Evolutionary conservation across 129 eudicot genomes (phyloP).

Genomic region (Erigeron canadensis): DNA sequence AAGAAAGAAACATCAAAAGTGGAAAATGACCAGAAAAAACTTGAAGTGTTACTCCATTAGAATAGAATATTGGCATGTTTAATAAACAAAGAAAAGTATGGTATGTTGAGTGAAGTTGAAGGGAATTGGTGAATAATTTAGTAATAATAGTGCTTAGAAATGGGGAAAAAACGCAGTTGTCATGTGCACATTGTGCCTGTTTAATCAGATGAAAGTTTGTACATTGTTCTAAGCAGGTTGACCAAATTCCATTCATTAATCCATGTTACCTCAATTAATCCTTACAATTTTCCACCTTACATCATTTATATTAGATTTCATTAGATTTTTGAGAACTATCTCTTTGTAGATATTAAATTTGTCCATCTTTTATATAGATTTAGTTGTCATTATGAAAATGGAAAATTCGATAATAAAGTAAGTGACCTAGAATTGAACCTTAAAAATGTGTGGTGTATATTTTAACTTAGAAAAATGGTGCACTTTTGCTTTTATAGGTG

Average conservation of each 20-base stretch:
- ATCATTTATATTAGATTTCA: conserved; percentile 25
- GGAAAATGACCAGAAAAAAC: conserved; percentile 10
- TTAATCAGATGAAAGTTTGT: conserved; percentile 33
- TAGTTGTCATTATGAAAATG: not conserved
- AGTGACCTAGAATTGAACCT: conserved; percentile 3
- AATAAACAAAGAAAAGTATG: conserved; percentile 27
- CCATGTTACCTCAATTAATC: conserved; percentile 42
- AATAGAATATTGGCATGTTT: conserved; percentile 17
- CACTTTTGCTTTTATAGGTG: conserved; percentile 12
- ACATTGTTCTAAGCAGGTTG: conserved; percentile 34
- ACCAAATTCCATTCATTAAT: conserved; percentile 26
- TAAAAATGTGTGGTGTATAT: no score
- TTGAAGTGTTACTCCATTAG: not conserved
- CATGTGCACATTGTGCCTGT: conserved; percentile 35
- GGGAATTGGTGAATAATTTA: conserved; percentile 31
- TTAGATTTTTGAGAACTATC: conserved; percentile 16
- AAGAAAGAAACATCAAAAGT: not conserved
- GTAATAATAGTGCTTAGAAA: conserved; percentile 34
- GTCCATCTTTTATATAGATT: not conserved
- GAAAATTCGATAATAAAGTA: not conserved
- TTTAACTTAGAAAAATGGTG: no score
- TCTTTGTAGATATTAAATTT: conserved; percentile 15
- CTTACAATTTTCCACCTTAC: conserved; percentile 18
- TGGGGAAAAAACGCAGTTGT: conserved; percentile 34
- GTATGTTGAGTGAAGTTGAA: conserved; percentile 40